These are phyloP conservation scores for Vitis hybrid DNA, from an alignment of 177 flowering plant genomes.

Conservation along the genomic window DNA sequence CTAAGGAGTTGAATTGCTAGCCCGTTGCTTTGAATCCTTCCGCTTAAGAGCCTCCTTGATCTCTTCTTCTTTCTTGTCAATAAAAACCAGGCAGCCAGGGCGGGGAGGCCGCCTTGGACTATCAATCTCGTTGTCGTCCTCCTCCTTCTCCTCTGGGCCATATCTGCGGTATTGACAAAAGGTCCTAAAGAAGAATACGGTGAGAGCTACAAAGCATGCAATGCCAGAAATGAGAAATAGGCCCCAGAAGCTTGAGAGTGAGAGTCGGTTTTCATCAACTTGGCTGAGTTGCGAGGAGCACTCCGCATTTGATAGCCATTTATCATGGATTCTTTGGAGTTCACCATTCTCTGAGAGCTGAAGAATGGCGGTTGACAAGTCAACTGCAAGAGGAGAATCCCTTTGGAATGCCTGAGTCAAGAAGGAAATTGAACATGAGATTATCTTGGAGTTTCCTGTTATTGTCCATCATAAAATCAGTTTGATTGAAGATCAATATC, in stretches of 20 bases:
- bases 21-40: constrained; percentile 28
- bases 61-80: constrained; percentile 75
- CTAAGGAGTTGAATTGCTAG: constrained; percentile 32
- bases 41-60: constrained; percentile 51
- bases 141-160: constrained; percentile 31
- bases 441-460: neutral
- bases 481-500: no score
- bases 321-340: constrained; percentile 78
- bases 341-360: constrained; percentile 89
- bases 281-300: constrained; percentile 50
- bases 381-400: constrained; percentile 91
- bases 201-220: constrained; percentile 62
- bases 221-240: constrained; percentile 80
- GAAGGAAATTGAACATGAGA: neutral
- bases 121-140: constrained; percentile 21
- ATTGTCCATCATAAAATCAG: no score
- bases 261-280: constrained; percentile 45
- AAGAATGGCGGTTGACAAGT: constrained; percentile 89
- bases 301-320: constrained; percentile 53
- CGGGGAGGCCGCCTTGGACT: constrained; percentile 9
- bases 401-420: constrained; percentile 78
- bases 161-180: constrained; percentile 56
- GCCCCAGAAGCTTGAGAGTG: constrained; percentile 92
- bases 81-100: constrained; percentile 32
- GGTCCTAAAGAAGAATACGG: constrained; percentile 48